phyloP scores from a whole-genome alignment of 768 basidiomycete genomes.

The Sarcomyxa edulis region DNA sequence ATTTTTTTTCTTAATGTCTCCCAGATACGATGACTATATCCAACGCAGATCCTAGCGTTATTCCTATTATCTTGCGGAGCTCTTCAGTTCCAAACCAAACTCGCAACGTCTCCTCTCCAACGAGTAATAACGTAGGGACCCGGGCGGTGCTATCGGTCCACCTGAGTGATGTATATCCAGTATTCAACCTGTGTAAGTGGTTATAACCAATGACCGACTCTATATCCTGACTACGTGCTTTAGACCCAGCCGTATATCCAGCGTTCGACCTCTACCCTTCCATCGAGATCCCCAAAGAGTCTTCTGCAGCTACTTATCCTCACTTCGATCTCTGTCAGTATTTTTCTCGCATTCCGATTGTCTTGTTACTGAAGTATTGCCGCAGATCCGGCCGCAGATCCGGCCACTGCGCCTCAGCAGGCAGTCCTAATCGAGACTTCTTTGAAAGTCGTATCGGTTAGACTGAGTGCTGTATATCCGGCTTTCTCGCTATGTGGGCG shows the following conservation, averaged over 20 bases:
- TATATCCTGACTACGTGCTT: background rate
- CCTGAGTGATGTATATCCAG: constrained; percentile 20
- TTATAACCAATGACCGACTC: no score
- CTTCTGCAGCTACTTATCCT: no score
- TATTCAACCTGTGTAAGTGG: constrained; percentile 29
- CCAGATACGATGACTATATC: no score
- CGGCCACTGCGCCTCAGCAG: constrained; percentile 28
- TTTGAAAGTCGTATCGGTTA: constrained; percentile 5
- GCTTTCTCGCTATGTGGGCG: constrained; percentile 27
- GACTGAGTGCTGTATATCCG: constrained; percentile 20
- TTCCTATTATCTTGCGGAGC: no score
- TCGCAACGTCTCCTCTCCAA: constrained; percentile 9
- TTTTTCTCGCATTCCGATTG: no score
- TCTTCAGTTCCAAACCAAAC: constrained; percentile 6
- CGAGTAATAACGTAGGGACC: background rate
- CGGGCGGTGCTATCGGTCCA: constrained; percentile 7
- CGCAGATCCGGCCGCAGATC: constrained; percentile 33
- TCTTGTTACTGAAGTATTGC: background rate
- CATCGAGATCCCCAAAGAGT: no score
- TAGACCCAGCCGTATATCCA: constrained; percentile 37
- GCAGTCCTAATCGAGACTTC: no score
- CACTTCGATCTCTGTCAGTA: no score
- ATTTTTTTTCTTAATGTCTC: no score
- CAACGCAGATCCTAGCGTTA: no score
- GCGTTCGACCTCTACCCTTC: constrained; percentile 33